A percentile compares a stretch with the other conserved stretches of the same genome.
These are phyloP conservation scores for Pisolithus marmoratus DNA, from an alignment of 768 basidiomycete species.

Conservation along the genomic window DNA sequence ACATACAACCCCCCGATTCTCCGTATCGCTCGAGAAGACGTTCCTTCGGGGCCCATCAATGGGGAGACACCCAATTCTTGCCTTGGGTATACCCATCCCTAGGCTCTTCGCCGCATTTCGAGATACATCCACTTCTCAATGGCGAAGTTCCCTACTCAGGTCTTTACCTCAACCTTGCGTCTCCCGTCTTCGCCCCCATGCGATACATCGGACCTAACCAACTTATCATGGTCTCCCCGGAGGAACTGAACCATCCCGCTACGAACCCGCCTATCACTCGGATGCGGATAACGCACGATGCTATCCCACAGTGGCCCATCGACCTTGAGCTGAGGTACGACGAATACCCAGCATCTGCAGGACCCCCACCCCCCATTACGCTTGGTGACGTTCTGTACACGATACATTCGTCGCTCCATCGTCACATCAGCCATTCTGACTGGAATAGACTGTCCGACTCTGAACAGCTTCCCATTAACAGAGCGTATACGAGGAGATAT, in stretches of 20 bases:
- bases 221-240: constrained; percentile 31
- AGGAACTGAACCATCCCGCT: constrained; percentile 47
- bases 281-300: constrained; percentile 54
- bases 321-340: constrained; percentile 38
- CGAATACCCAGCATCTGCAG: constrained; percentile 18
- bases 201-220: constrained; percentile 36
- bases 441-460: constrained; percentile 26
- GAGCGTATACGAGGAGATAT: constrained; percentile 32
- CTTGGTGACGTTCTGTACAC: constrained; percentile 51
- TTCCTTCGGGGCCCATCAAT: constrained; percentile 24
- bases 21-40: constrained; percentile 15
- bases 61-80: constrained; percentile 15
- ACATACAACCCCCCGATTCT: constrained; percentile 12
- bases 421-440: constrained; percentile 32
- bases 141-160: constrained; percentile 41
- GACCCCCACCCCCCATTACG: constrained; percentile 38
- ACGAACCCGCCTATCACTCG: constrained; percentile 49
- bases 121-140: constrained; percentile 35
- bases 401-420: constrained; percentile 44
- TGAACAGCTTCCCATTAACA: constrained; percentile 27
- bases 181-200: constrained; percentile 41
- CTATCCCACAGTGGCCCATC: constrained; percentile 57
- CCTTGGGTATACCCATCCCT: constrained; percentile 14
- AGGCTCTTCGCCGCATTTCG: constrained; percentile 19
- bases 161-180: constrained; percentile 53